Conservation (phyloP, 495 filamentous ascomycete genomes). For the Penicillium lagena region DNA sequence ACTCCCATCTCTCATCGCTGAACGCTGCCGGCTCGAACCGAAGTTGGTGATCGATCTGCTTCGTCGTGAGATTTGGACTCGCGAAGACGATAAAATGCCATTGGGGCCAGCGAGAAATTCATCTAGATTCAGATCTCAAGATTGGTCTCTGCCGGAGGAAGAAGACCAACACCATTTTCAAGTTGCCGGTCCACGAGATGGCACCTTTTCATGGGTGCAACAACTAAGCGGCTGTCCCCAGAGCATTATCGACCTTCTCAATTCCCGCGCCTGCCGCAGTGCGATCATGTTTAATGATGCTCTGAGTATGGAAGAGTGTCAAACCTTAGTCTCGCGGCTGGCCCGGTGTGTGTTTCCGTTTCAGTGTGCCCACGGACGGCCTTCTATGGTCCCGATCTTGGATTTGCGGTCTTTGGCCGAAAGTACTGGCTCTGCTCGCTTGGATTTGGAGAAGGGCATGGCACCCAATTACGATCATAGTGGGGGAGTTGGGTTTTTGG, state of each 20-base stretch:
- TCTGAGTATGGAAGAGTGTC: slow-evolving; percentile 60
- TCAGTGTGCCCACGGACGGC: slow-evolving; percentile 84
- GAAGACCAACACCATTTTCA: background rate
- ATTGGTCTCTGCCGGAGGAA: background rate
- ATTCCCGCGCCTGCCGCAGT: slow-evolving; percentile 82
- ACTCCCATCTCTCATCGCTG: slow-evolving; percentile 64
- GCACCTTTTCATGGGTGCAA: slow-evolving; percentile 43
- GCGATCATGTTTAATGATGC: slow-evolving; percentile 97
- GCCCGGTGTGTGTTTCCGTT: slow-evolving; percentile 77
- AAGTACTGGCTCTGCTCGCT: background rate
- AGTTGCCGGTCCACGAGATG: background rate
- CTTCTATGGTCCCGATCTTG: slow-evolving; percentile 68
- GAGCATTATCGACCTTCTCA: slow-evolving; percentile 79
- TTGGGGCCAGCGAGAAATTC: background rate
- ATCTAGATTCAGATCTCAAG: too few species aligned
- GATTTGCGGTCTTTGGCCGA: slow-evolving; percentile 35
- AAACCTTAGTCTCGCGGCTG: slow-evolving; percentile 53
- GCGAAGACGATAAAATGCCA: slow-evolving; percentile 25
- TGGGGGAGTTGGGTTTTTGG: slow-evolving; percentile 3
- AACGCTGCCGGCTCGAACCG: slow-evolving; percentile 68
- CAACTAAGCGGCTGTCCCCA: slow-evolving; percentile 62
- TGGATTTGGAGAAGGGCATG: background rate
- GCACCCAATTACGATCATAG: slow-evolving; percentile 5
- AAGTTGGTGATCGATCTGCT: slow-evolving; percentile 63
- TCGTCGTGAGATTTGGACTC: slow-evolving; percentile 65